A percentile compares a stretch with the other conserved stretches of the same genome.
phyloP scores from a whole-genome alignment of 148 eudicot species.

The Rhododendron williamsianum region DNA sequence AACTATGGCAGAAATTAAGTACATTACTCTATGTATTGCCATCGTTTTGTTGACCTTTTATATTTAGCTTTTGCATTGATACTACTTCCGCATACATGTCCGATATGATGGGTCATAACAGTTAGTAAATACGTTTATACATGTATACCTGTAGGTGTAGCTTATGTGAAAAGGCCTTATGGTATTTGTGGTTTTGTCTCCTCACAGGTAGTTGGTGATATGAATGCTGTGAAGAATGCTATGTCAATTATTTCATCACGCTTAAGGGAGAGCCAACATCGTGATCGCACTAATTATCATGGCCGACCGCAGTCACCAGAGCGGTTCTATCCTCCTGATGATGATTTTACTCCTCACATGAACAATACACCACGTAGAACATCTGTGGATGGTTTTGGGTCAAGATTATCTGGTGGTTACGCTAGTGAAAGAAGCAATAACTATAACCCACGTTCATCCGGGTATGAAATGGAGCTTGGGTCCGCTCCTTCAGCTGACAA shows the following conservation, averaged over 20 bases:
- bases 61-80: background rate
- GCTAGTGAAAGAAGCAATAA: slow-evolving; percentile 39
- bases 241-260: slow-evolving; percentile 73
- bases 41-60: background rate
- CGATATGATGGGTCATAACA: background rate
- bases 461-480: slow-evolving; percentile 45
- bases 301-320: slow-evolving; percentile 71
- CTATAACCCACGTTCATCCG: slow-evolving; percentile 49
- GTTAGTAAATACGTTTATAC: background rate
- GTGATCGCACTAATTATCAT: slow-evolving; percentile 71
- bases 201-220: slow-evolving; percentile 79
- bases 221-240: slow-evolving; percentile 74
- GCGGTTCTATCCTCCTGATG: slow-evolving; percentile 57
- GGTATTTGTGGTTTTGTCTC: slow-evolving; percentile 9
- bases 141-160: background rate
- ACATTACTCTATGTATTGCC: background rate
- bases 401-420: slow-evolving; percentile 42
- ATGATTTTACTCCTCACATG: slow-evolving; percentile 53
- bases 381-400: slow-evolving; percentile 54
- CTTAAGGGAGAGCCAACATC: slow-evolving; percentile 97
- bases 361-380: slow-evolving; percentile 42
- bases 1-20: background rate
- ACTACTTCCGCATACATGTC: background rate
- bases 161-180: slow-evolving; percentile 5
- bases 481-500: slow-evolving; percentile 37